Base-by-base conservation (phyloP, 805 yeast species). In the Hanseniaspora mollemarum region DNA sequence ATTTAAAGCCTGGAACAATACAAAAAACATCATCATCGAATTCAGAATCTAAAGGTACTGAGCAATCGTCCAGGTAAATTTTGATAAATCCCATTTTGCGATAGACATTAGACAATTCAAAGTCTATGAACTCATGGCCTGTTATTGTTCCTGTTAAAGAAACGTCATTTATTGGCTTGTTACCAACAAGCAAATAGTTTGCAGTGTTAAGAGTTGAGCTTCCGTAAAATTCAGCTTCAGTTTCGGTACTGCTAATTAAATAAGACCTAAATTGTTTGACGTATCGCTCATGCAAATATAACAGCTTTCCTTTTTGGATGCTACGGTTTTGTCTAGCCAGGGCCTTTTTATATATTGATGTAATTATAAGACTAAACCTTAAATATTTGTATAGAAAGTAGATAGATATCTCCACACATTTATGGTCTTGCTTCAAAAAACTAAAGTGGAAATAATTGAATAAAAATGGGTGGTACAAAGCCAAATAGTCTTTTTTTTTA, bases 1-100 rank as follows among this genome's bases (percentile, higher is more conserved):
- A 7, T 26, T 25, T 32, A 1, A 5, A 10, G 10, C 51, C 21
- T 25, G 28, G 18, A 19, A 48, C 25, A 9, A 40, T 3, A 24
- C 51, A 48, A n/a, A 21, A 8, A 33, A 48, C 33, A 15, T 48
- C 22, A 22, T 38, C 44, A 13, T 37, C 41, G 22, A 37, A 37
- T 6, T 4, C 15, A 3, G 16, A 12, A 37, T 37, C 13, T 37
- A 37, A 37, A 8, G 41, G 41, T 21, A 37, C 21, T 4, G 43
- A 39, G 13, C 43, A 24, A 26, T 39, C 43, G n/a, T 48, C 22
- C 3, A 48, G 21, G 13, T 18, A 28, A 7, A 46, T 9, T 19
- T 38, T 38, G 10, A 46, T 32, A 12, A 15, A 13, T 15, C 25
- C 9, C 8, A 25, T 40, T 16, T 38, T 38, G 38, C 31, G 13